Conservation (phyloP, 495 filamentous ascomycete genomes). For the Chaetomium tenue region DNA sequence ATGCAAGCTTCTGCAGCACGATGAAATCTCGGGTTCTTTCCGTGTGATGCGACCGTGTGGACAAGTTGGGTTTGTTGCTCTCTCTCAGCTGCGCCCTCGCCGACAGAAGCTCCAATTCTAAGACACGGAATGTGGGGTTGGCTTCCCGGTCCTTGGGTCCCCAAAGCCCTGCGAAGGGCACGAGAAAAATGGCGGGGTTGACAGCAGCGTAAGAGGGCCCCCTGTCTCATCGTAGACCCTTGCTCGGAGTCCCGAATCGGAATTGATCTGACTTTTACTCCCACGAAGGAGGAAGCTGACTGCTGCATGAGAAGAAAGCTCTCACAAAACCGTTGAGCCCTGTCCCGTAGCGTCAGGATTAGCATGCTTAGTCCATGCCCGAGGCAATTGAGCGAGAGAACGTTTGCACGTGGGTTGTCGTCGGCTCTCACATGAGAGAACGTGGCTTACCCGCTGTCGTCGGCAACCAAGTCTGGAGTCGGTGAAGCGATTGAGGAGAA, state of each 20-base stretch:
- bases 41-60: conserved; percentile 14
- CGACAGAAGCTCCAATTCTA: conserved; percentile 16
- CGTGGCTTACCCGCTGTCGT: background rate
- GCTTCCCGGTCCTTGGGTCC: conserved; percentile 15
- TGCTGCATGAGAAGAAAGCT: conserved; percentile 1
- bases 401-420: conserved; percentile 3
- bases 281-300: conserved; percentile 17
- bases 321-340: conserved; percentile 5
- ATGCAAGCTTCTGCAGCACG: conserved; percentile 1
- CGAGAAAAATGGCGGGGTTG: conserved; percentile 19
- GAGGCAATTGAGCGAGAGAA: conserved; percentile 4
- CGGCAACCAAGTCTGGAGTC: too few species aligned
- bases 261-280: conserved; percentile 8
- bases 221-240: conserved; percentile 14
- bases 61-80: too few species aligned
- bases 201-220: background rate
- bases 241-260: conserved; percentile 9
- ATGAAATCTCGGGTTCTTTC: conserved; percentile 9
- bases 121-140: conserved; percentile 23
- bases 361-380: conserved; percentile 1
- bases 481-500: conserved; percentile 6
- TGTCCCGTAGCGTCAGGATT: conserved; percentile 4
- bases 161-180: background rate
- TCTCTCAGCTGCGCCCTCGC: conserved; percentile 3
- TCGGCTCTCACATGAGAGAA: conserved; percentile 6